These are phyloP conservation scores for Pythium pyrilobum DNA, from an alignment of 352 stramenopile species.

Conservation along the genomic window DNA sequence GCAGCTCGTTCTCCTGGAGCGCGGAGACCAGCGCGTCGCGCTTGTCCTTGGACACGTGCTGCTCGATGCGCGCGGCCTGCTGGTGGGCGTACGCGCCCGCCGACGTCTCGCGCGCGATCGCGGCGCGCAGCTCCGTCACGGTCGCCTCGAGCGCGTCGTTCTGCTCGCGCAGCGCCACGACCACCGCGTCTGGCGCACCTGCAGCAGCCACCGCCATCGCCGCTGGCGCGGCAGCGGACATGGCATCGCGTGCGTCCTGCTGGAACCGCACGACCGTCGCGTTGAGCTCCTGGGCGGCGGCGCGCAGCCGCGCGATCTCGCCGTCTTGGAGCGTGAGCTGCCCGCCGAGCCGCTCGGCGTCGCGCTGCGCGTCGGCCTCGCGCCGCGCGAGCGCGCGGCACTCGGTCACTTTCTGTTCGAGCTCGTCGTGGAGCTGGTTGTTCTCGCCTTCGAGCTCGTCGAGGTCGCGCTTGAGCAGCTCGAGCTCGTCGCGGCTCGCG, in stretches of 20 bases:
- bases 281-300: slow-evolving; percentile 14
- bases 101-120: slow-evolving; percentile 31
- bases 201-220: slow-evolving; percentile 1
- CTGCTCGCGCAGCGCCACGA: slow-evolving; percentile 23
- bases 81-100: slow-evolving; percentile 27
- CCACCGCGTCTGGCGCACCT: slow-evolving; percentile 1
- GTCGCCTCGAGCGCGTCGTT: slow-evolving; percentile 34
- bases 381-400: slow-evolving; percentile 5
- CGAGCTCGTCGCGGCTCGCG: slow-evolving; percentile 57
- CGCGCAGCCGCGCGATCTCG: slow-evolving; percentile 20
- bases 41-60: slow-evolving; percentile 40
- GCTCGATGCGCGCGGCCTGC: slow-evolving; percentile 25
- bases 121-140: slow-evolving; percentile 30
- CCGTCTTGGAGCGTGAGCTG: slow-evolving; percentile 23
- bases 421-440: slow-evolving; percentile 58
- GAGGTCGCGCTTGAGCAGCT: slow-evolving; percentile 49
- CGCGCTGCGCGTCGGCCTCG: slow-evolving; percentile 7
- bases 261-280: slow-evolving; percentile 5
- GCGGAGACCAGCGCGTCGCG: slow-evolving; percentile 56
- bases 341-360: slow-evolving; percentile 1
- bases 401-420: slow-evolving; percentile 32
- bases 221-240: not conserved
- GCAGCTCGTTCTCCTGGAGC: slow-evolving; percentile 60
- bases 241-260: slow-evolving; percentile 2
- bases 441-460: slow-evolving; percentile 59